Evolutionary conservation across 1,139 yeast species (phyloP).

Genomic region (Pichia cactophila): DNA sequence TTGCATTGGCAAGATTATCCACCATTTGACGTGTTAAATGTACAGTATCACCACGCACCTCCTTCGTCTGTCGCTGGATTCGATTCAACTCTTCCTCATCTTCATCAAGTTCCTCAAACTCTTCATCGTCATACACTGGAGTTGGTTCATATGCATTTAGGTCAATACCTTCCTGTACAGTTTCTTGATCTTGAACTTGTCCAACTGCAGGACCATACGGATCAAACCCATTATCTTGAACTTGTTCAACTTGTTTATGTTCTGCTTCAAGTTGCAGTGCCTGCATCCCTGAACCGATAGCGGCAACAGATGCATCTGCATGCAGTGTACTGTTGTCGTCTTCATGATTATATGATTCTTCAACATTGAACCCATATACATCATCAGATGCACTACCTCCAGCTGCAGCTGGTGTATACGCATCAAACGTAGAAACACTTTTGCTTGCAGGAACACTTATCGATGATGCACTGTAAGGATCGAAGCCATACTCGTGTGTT

Average conservation of each 20-base stretch:
- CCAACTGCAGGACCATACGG: constrained; percentile 16
- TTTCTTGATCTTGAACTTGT: constrained; percentile 16
- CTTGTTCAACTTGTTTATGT: constrained; percentile 7
- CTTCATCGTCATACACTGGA: constrained; percentile 19
- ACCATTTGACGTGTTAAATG: constrained; percentile 81
- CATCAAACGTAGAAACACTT: constrained; percentile 15
- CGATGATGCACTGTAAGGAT: neutral
- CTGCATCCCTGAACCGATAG: constrained; percentile 9
- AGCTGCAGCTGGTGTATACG: constrained; percentile 14
- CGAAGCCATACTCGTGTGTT: neutral
- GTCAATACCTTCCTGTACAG: constrained; percentile 21
- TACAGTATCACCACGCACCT: constrained; percentile 60
- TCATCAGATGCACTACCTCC: neutral
- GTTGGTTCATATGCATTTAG: constrained; percentile 24
- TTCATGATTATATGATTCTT: constrained; percentile 6
- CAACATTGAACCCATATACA: neutral
- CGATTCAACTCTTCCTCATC: constrained; percentile 85
- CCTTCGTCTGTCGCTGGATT: constrained; percentile 73
- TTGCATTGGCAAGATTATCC: constrained; percentile 87
- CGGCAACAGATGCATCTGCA: neutral
- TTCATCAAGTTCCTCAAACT: constrained; percentile 51
- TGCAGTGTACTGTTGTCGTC: constrained; percentile 3
- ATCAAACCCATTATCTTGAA: constrained; percentile 11
- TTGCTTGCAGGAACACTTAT: constrained; percentile 16
- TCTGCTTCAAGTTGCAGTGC: constrained; percentile 13